A percentile compares a stretch with the other conserved stretches of the same genome.
Evolutionary conservation across 495 filamentous ascomycete genomes (phyloP).

Genomic region (Astrothelium subdiscretum): DNA sequence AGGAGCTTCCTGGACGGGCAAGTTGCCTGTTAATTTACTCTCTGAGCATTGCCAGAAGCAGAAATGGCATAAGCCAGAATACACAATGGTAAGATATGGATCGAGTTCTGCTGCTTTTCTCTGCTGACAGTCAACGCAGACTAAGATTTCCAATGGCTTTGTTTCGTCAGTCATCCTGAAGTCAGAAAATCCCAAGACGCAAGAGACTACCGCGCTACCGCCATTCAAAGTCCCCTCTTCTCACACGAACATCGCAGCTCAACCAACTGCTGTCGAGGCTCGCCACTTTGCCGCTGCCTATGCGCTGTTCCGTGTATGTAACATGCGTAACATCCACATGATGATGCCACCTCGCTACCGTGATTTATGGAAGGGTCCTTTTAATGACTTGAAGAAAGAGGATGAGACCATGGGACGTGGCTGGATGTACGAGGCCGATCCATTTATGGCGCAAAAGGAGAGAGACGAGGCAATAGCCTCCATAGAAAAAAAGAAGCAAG

Average conservation of each 20-base stretch:
- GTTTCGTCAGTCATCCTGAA: conserved; percentile 69
- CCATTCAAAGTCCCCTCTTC: conserved; percentile 66
- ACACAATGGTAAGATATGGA: conserved; percentile 50
- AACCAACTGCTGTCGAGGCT: conserved; percentile 74
- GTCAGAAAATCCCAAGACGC: conserved; percentile 70
- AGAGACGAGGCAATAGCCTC: conserved; percentile 61
- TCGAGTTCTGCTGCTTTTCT: background rate
- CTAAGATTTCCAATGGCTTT: conserved; percentile 45
- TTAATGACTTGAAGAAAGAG: conserved; percentile 62
- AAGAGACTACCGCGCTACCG: conserved; percentile 57
- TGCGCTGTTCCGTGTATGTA: conserved; percentile 79
- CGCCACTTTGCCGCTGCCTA: conserved; percentile 87
- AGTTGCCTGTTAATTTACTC: conserved; percentile 84
- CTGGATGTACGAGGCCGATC: conserved; percentile 96
- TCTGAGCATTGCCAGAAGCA: conserved; percentile 91
- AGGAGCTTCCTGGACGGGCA: conserved; percentile 94
- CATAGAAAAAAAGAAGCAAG: conserved; percentile 52
- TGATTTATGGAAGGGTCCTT: conserved; percentile 76
- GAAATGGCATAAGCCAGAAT: conserved; percentile 91
- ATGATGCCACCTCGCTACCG: conserved; percentile 84
- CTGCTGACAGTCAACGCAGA: conserved; percentile 20
- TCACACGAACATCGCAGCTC: conserved; percentile 48
- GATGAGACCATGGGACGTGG: conserved; percentile 63
- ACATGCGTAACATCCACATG: conserved; percentile 87
- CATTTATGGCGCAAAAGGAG: conserved; percentile 68